Base-by-base conservation (phyloP, 106 monocot species). In the Dioscorea zingiberensis region DNA sequence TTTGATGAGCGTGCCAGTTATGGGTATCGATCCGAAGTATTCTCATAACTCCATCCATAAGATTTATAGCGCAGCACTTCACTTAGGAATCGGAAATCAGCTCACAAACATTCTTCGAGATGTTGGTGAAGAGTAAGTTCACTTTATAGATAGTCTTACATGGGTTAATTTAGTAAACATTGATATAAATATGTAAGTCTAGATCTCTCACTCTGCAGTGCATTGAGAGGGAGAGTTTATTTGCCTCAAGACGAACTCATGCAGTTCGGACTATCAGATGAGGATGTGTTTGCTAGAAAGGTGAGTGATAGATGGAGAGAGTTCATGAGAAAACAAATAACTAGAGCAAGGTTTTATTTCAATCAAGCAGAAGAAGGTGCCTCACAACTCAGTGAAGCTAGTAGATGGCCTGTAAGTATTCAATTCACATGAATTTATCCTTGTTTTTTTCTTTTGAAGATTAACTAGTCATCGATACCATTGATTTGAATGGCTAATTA, bases 231-330 rank as follows among this genome's bases (percentile, higher is more conserved):
- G 28, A 74, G 80, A 55, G 54, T 80, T 21, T 79, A 79, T 17
- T 65, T 79, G 2, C 79, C 79, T 28, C 79, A 66, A 53, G 79
- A 74, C 18, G 80, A 80, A 44, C 74, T 80, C 9, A 32, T 15
- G 8, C 17, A 38, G 16, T 32, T 44, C 3, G 61, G 61, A 7
- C n/a, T 62, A 8, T 62, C 61, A 19, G 61, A 62, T 4, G 19
- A 16, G 1, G 44, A 62, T 19, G 44, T 62, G 1, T 17, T 62
- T 24, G 18, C 30, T 0, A 21, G 61, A 32, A 62, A 29, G n/a
- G 61, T 62, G 2, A 62, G 19, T 10, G 61, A 62, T 19, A 27
- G 19, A 19, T 62, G 61, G 61, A 32, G 32, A 21, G 38, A 17
- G 2, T 62, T 62, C 44, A 62, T 62, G 61, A 62, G 21, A 38